phyloP scores from a whole-genome alignment of 163 green algal genomes.

The Prototheca wickerhamii region DNA sequence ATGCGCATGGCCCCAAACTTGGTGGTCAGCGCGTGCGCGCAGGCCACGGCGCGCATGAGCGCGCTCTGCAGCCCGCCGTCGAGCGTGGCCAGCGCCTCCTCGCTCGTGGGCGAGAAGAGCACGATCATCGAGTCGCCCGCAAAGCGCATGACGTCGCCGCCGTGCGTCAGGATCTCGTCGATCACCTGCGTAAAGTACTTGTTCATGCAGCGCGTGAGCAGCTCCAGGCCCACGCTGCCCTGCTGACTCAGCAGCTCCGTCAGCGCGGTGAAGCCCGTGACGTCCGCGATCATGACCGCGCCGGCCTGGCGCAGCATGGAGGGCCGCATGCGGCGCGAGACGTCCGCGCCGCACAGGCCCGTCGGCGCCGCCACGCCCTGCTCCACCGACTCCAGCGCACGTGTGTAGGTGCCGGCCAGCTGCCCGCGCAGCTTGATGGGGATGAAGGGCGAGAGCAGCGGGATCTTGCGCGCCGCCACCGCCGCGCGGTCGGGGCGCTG shows the following conservation, averaged over 20 bases:
- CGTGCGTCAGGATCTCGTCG: slow-evolving; percentile 54
- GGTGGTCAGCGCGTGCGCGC: slow-evolving; percentile 38
- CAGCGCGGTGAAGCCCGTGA: slow-evolving; percentile 79
- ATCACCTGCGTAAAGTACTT: slow-evolving; percentile 75
- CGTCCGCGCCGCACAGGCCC: background rate
- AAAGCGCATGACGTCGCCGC: slow-evolving; percentile 82
- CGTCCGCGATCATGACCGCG: slow-evolving; percentile 71
- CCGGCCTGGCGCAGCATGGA: slow-evolving; percentile 17
- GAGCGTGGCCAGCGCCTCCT: slow-evolving; percentile 22
- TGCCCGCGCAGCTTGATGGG: slow-evolving; percentile 39
- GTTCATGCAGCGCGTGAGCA: slow-evolving; percentile 82
- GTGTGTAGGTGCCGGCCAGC: background rate
- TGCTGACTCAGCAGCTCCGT: slow-evolving; percentile 61
- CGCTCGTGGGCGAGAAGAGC: slow-evolving; percentile 45
- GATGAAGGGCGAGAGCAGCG: slow-evolving; percentile 47
- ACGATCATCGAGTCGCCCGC: slow-evolving; percentile 80
- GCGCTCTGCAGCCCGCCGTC: slow-evolving; percentile 43
- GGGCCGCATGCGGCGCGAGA: background rate
- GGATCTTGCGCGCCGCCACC: background rate
- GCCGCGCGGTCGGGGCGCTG: background rate
- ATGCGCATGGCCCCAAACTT: slow-evolving; percentile 52
- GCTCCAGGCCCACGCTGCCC: slow-evolving; percentile 59
- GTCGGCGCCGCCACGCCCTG: background rate
- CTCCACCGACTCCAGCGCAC: background rate
- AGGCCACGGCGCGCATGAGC: slow-evolving; percentile 42